Percentiles rank a stretch among this genome's conserved stretches.
Evolutionary conservation across 2,329 filamentous ascomycete species (phyloP).

Genomic region (Claviceps humidiphila): DNA sequence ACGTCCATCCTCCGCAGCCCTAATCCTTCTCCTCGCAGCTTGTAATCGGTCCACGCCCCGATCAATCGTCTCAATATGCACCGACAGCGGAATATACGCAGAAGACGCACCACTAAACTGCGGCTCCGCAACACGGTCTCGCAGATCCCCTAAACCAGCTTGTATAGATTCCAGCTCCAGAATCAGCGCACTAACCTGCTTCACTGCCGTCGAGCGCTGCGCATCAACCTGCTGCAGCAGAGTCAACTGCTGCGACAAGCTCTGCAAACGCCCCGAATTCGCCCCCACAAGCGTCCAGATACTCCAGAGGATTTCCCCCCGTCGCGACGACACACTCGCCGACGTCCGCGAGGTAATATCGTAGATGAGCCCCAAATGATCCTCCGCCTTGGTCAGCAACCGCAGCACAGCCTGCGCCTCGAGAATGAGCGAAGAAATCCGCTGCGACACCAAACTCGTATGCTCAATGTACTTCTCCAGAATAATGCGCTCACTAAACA

Average conservation of each 20-base stretch:
- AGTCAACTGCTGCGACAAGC: slow-evolving; percentile 48
- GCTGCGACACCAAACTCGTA: slow-evolving; percentile 54
- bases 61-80: slow-evolving; percentile 65
- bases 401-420: slow-evolving; percentile 56
- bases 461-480: slow-evolving; percentile 66
- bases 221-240: slow-evolving; percentile 52
- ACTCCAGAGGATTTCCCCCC: slow-evolving; percentile 52
- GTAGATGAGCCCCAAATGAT: slow-evolving; percentile 55
- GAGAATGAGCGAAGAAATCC: slow-evolving; percentile 53
- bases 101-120: slow-evolving; percentile 37
- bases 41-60: slow-evolving; percentile 60
- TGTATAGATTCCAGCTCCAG: slow-evolving; percentile 63
- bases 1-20: slow-evolving; percentile 45
- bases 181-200: slow-evolving; percentile 56
- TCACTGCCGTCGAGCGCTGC: slow-evolving; percentile 53
- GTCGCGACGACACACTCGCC: slow-evolving; percentile 40
- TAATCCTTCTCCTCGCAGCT: slow-evolving; percentile 44
- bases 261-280: slow-evolving; percentile 46
- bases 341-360: slow-evolving; percentile 54
- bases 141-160: slow-evolving; percentile 55
- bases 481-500: slow-evolving; percentile 41
- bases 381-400: slow-evolving; percentile 54
- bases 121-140: slow-evolving; percentile 56
- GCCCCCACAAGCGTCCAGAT: slow-evolving; percentile 66
- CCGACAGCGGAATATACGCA: slow-evolving; percentile 44